Base-by-base conservation (phyloP, 2,329 filamentous ascomycete genomes). In the Conoideocrella luteorostrata region DNA sequence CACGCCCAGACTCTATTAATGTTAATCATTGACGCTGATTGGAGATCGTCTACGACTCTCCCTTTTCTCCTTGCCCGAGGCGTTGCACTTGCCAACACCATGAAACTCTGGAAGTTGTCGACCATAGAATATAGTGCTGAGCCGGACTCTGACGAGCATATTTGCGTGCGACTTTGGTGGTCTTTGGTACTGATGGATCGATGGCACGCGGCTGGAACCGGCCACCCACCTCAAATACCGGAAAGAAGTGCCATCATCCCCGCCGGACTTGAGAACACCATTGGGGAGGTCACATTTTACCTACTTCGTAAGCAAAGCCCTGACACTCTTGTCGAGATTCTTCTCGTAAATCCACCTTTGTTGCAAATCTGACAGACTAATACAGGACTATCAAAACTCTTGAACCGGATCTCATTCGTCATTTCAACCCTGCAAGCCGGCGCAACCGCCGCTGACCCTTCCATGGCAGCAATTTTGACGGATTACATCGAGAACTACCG, bases 201-300 rank as follows among this genome's bases (percentile, higher is more conserved):
- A 13, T 88, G 82, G 82, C 79, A 86, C 56, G 80, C 84, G 4
- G 74, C 80, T n/a, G 80, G 78, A 18, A 82, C 76, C 4, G 78
- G 77, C 11, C 78, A 74, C 48, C 78, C 82, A 1, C 51, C 78
- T 11, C 69, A 82, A 46, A 78, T 88, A 45, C 77, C 77, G 2
- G 77, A 84, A 51, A 72, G 76, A 47, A 78, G 71, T 41, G 72
- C 81, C 6, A 73, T 84, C 12, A 64, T 84, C 20, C 66, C 76
- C 5, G 72, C 75, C 1, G 78, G 79, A 37, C 71, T 88, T 45
- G 72, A 75, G 47, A 62, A 65, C 13, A 59, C 84, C 7, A 65
- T 88, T 4, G 84, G 83, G 28, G 78, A 84, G 37, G 69, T 70
- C 17, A 74, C 77, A 18, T 88, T 78, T 59, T 74, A 82, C 50